phyloP scores from a whole-genome alignment of 148 eudicot species.

The Linanthus parryae region DNA sequence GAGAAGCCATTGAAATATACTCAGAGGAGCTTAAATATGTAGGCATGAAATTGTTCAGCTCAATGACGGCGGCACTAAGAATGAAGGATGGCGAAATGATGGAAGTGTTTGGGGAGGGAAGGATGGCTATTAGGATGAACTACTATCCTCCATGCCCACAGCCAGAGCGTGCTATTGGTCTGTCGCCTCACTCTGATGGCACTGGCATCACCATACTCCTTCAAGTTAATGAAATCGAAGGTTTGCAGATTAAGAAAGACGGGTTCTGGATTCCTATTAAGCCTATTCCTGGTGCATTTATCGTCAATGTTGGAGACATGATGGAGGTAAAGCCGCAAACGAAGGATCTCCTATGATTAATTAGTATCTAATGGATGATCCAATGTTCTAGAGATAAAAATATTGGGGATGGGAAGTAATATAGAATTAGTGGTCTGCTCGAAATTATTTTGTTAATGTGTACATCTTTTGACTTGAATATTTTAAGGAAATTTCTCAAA shows the following conservation, averaged over 20 bases:
- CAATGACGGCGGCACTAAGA: conserved; percentile 16
- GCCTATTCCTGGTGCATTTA: conserved; percentile 20
- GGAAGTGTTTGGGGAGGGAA: conserved; percentile 17
- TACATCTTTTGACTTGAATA: too few relatives aligned
- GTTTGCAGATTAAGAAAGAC: conserved; percentile 27
- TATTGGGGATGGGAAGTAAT: too few relatives aligned
- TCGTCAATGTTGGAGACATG: conserved; percentile 28
- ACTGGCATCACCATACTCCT: conserved; percentile 26
- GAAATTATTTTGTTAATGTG: too few relatives aligned
- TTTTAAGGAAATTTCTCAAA: too few relatives aligned
- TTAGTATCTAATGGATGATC: too few relatives aligned
- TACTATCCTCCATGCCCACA: conserved; percentile 35
- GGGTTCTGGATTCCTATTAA: conserved; percentile 24
- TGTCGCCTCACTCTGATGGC: conserved; percentile 27
- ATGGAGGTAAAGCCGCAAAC: conserved; percentile 28
- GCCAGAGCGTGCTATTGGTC: conserved; percentile 26
- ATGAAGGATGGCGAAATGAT: conserved; percentile 17
- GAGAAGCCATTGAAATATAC: conserved; percentile 20
- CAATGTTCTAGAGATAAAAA: too few relatives aligned
- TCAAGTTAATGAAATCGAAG: conserved; percentile 21
- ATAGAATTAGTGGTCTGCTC: too few relatives aligned
- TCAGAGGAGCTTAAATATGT: conserved; percentile 12
- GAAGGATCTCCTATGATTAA: too few relatives aligned
- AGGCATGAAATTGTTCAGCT: conserved; percentile 9
- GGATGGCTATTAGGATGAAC: conserved; percentile 25